Evolutionary conservation across 2,329 filamentous ascomycete genomes (phyloP).

Genomic region (Westerdykella aurantiaca): DNA sequence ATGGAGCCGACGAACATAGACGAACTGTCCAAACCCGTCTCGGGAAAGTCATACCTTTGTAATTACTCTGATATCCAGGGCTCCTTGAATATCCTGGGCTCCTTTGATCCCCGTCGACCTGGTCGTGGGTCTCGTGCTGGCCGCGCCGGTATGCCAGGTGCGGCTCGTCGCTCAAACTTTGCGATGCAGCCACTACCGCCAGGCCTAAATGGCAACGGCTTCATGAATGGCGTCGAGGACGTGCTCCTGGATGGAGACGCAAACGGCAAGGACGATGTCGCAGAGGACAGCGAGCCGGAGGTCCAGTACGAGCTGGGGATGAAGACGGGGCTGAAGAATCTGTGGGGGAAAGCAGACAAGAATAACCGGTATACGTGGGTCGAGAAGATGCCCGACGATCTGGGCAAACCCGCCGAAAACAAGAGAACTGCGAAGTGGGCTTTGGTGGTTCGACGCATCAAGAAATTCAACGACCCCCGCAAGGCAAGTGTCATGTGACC

Average conservation of each 20-base stretch:
- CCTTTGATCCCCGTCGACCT: too few species aligned
- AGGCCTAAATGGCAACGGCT: too few species aligned
- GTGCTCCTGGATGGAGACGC: constrained; percentile 3
- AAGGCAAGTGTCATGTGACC: constrained; percentile 17
- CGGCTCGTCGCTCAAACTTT: too few species aligned
- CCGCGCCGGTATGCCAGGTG: too few species aligned
- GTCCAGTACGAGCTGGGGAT: constrained; percentile 30
- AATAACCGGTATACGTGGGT: constrained; percentile 32
- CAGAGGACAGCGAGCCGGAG: constrained; percentile 7
- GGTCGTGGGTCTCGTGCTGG: too few species aligned
- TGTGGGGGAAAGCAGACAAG: constrained; percentile 45
- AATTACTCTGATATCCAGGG: too few species aligned
- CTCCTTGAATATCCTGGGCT: too few species aligned
- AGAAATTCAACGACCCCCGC: constrained; percentile 45
- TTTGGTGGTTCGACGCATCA: constrained; percentile 38
- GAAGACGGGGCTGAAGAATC: constrained; percentile 41
- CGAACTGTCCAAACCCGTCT: too few species aligned
- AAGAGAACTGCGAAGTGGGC: constrained; percentile 58
- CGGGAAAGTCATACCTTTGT: too few species aligned
- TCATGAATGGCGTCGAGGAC: constrained; percentile 7
- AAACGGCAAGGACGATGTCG: constrained; percentile 3
- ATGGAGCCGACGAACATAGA: too few species aligned
- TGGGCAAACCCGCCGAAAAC: constrained; percentile 48
- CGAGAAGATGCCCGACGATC: constrained; percentile 29
- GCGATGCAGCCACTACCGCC: too few species aligned